A percentile compares a stretch with the other conserved stretches of the same genome.
These are phyloP conservation scores for Coemansia sp. DNA, from an alignment of 371 early-diverging fungal genomes.

Conservation along the genomic window DNA sequence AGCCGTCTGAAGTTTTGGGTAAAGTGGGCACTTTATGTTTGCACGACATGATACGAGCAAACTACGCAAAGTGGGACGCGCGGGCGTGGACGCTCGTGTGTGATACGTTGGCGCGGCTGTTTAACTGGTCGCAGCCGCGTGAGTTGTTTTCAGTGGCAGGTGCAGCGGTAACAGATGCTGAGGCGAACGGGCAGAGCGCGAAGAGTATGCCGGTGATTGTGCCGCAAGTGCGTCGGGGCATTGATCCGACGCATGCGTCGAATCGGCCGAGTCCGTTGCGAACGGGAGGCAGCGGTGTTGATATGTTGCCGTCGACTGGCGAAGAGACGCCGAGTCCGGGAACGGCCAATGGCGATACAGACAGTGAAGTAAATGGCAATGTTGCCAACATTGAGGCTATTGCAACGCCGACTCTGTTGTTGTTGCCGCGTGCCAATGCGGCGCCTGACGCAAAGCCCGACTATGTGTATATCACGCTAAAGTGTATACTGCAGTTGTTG, in stretches of 20 bases:
- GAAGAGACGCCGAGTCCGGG: slow-evolving; percentile 7
- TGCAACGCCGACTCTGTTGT: neutral
- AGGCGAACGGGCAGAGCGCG: slow-evolving; percentile 3
- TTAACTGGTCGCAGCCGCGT: slow-evolving; percentile 79
- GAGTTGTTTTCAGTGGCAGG: slow-evolving; percentile 66
- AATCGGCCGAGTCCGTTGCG: slow-evolving; percentile 46
- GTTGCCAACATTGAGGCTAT: neutral
- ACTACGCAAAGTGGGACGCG: slow-evolving; percentile 67
- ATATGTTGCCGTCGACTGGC: slow-evolving; percentile 25
- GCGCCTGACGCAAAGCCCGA: slow-evolving; percentile 20
- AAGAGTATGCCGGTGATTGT: slow-evolving; percentile 21
- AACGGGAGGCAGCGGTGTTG: slow-evolving; percentile 39
- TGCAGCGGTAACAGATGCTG: slow-evolving; percentile 15
- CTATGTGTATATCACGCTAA: slow-evolving; percentile 66
- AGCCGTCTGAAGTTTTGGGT: slow-evolving; percentile 90
- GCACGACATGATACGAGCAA: slow-evolving; percentile 81
- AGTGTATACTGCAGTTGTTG: slow-evolving; percentile 70
- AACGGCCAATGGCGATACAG: neutral
- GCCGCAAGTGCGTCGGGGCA: slow-evolving; percentile 3
- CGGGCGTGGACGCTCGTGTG: slow-evolving; percentile 74
- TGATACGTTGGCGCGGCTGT: slow-evolving; percentile 65
- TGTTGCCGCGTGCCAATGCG: neutral
- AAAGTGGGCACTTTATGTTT: slow-evolving; percentile 89
- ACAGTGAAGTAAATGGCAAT: neutral
- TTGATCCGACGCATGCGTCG: slow-evolving; percentile 1